Base-by-base conservation (phyloP, 306 rosid genomes). In the Begonia peltatifolia region DNA sequence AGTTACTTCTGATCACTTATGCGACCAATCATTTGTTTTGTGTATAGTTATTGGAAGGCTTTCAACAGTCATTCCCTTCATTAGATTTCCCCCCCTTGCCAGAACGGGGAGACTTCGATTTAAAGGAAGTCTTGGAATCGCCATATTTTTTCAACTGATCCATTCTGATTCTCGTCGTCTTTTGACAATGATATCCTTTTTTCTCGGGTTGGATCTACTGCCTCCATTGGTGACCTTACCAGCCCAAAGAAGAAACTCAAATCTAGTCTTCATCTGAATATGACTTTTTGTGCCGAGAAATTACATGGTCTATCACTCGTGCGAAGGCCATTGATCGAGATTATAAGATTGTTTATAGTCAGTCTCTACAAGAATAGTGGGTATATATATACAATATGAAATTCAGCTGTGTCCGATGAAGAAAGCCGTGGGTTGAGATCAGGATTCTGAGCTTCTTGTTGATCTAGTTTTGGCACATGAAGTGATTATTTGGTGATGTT, bases 141-240 rank as follows among this genome's bases (percentile, higher is more conserved):
- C 79, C 97, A 42, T 90, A 90, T 74, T 90, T 90, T 79, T 90
- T 90, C 70, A 84, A 90, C 82, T 90, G 73, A 85, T 49, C 35
- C 68, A 42, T 12, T 56, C 46, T 58, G 48, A 59, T 47, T 58
- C 57, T 63, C 54, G 42, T 7, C 10, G 49, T 30, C 41, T 52
- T 51, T 58, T 65, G 55, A 11, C 57, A 49, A 67, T 56, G 42
- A 30, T 30, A 30, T 30, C 8, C 6, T 25, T 30, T 30, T 30
- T 30, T 55, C 57, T 66, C 58, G 52, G 52, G 25, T 14, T 30
- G 55, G 60, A 48, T 48, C 22, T 8, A 63, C 55, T 47, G 47
- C 50, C 47, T 61, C 43, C 12, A 20, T 11, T 44, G 14, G 3
- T 30, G 36, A 30, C 36, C 36, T 30, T 30, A 2, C 36, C 47